These are phyloP conservation scores for Sarocladium brachiariae DNA, from an alignment of 2,329 filamentous ascomycete genomes.

Conservation along the genomic window DNA sequence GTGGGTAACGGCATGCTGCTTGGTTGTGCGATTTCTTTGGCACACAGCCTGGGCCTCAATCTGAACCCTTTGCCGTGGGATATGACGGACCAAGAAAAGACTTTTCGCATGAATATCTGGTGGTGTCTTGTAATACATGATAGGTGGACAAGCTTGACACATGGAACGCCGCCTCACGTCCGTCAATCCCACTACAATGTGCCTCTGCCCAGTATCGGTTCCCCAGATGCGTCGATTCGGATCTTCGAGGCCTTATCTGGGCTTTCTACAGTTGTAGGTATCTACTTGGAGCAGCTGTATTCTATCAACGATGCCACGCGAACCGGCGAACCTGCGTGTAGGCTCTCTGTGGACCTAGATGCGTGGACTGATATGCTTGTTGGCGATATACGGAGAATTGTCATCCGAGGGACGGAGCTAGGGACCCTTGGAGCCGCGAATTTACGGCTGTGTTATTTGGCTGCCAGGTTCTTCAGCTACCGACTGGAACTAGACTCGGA, in stretches of 20 bases:
- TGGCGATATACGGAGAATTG: slow-evolving; percentile 29
- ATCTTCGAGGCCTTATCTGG: slow-evolving; percentile 29
- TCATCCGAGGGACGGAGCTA: slow-evolving; percentile 34
- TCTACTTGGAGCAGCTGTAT: no score
- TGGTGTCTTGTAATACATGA: slow-evolving; percentile 26
- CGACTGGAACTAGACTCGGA: slow-evolving; percentile 40
- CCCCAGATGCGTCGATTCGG: no score
- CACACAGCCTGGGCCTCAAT: slow-evolving; percentile 48
- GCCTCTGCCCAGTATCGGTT: slow-evolving; percentile 31
- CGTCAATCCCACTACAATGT: slow-evolving; percentile 40
- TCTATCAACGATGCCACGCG: no score
- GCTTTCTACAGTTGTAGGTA: no score
- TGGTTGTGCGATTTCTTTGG: slow-evolving; percentile 43
- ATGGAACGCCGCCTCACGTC: slow-evolving; percentile 46
- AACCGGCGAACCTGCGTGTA: no score
- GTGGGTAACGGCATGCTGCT: slow-evolving; percentile 48
- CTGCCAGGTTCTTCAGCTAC: slow-evolving; percentile 37
- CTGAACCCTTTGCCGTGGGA: slow-evolving; percentile 45
- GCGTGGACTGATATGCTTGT: slow-evolving; percentile 38
- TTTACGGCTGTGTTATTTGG: slow-evolving; percentile 43
- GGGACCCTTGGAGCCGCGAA: slow-evolving; percentile 40
- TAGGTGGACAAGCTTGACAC: slow-evolving; percentile 47
- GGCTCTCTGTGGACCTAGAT: no score
- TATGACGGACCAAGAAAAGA: slow-evolving; percentile 30
- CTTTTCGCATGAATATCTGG: slow-evolving; percentile 16